phyloP scores from a whole-genome alignment of 768 basidiomycete species.

The Termitomyces sp. region DNA sequence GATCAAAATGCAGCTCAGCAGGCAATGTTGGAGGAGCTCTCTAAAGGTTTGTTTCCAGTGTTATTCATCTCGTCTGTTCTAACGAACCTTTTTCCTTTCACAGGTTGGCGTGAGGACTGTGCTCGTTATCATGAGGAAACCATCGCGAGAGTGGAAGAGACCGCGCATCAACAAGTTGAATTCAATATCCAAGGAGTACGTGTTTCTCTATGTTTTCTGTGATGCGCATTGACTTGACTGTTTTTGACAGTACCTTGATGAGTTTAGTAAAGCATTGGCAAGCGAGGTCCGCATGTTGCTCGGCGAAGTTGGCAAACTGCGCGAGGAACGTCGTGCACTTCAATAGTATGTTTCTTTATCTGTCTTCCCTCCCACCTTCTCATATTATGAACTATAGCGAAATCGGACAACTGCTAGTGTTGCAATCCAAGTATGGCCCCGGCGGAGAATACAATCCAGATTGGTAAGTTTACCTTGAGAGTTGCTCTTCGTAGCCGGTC shows the following conservation, averaged over 20 bases:
- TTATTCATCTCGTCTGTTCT: not conserved
- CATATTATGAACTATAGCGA: slow-evolving; percentile 41
- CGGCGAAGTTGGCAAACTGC: slow-evolving; percentile 76
- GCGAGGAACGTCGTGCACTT: slow-evolving; percentile 70
- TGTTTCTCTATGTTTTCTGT: not conserved
- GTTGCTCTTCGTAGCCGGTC: not conserved
- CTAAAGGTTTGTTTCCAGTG: slow-evolving; percentile 42
- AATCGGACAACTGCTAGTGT: slow-evolving; percentile 62
- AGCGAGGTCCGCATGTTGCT: slow-evolving; percentile 80
- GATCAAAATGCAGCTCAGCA: slow-evolving; percentile 56
- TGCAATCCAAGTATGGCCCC: slow-evolving; percentile 75
- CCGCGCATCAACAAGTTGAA: slow-evolving; percentile 70
- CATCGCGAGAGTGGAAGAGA: slow-evolving; percentile 59
- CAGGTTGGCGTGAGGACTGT: slow-evolving; percentile 68
- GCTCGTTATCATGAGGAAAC: slow-evolving; percentile 61
- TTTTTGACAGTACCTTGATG: slow-evolving; percentile 64
- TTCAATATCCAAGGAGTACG: slow-evolving; percentile 82
- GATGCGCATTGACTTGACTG: not conserved
- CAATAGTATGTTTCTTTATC: slow-evolving; percentile 56
- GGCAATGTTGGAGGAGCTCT: slow-evolving; percentile 47
- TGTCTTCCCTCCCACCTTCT: not conserved
- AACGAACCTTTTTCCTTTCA: slow-evolving; percentile 3
- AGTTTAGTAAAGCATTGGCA: slow-evolving; percentile 82
- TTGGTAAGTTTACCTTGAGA: slow-evolving; percentile 40
- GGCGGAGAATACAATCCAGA: slow-evolving; percentile 82